phyloP scores from a whole-genome alignment of 495 filamentous ascomycete genomes.

The Clohesyomyces aquaticus region DNA sequence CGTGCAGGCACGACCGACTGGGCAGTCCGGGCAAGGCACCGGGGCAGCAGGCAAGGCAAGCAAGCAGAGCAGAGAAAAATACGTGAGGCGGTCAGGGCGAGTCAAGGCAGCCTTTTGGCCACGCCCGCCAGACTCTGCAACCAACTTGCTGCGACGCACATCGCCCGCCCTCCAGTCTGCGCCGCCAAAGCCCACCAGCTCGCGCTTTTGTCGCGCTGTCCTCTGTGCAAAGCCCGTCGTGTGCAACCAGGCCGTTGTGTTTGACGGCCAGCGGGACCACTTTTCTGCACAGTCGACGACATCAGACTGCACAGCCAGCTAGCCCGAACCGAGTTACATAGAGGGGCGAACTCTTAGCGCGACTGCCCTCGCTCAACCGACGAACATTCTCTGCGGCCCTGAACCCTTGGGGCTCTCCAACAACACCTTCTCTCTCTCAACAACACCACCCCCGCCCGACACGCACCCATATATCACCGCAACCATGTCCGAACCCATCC shows the following conservation, averaged over 20 bases:
- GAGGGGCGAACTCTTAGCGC: constrained; percentile 38
- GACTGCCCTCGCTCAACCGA: constrained; percentile 31
- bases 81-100: not conserved
- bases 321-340: constrained; percentile 29
- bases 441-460: constrained; percentile 19
- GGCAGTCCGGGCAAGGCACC: no score
- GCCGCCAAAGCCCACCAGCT: no score
- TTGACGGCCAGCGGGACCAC: constrained; percentile 16
- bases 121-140: not conserved
- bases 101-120: not conserved
- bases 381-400: constrained; percentile 37
- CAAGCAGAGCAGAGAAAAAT: not conserved
- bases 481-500: constrained; percentile 87
- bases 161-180: no score
- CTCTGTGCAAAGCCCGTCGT: no score
- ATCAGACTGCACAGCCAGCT: constrained; percentile 8
- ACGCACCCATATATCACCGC: constrained; percentile 10
- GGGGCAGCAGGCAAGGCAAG: not conserved
- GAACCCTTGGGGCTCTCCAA: constrained; percentile 23
- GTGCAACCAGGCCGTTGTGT: not conserved
- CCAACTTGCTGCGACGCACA: no score
- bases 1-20: constrained; percentile 3
- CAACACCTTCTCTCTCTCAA: constrained; percentile 27
- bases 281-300: constrained; percentile 31
- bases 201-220: no score